Base-by-base conservation (phyloP, 371 early-diverging fungal genomes). In the Funneliformis caledonium region DNA sequence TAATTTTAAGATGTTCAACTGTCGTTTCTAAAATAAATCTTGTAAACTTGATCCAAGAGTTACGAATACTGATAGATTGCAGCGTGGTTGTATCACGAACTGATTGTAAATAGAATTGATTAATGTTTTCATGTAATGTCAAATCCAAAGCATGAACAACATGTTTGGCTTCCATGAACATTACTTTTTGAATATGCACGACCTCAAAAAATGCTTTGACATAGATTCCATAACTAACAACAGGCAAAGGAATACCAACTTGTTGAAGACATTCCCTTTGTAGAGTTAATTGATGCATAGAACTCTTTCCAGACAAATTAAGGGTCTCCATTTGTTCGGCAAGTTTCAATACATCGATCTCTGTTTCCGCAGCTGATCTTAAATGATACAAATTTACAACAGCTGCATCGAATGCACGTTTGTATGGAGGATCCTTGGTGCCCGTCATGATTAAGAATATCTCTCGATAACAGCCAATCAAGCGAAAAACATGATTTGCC, bases 401-500 rank as follows among this genome's bases (percentile, higher is more conserved):
- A 1, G 87, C 83, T 0, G 86, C 83, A 52, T 86, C 87, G 72
- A 80, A 86, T n/a, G 83, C 69, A 19, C 26, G 52, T 72, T 82
- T 86, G 11, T 69, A 37, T 6, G 87, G 86, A 1, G 85, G 85
- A n/a, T 42, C 47, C 10, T 11, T 22, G 2, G 86, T 79, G 4
- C 11, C 31, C 0, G 6, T 14, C 45, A 80, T 48, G 64, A 85
- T 81, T 0, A 7, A 8, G 4, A 16, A 62, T 59, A 84, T 74
- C 0, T 2, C 26, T 5, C 26, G 8, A 31, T 82, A 62, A 16
- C 42, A 47, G 1, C 4, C 5, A 4, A n/a, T n/a, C 16, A 76
- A 45, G 1, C 47, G 37, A 14, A 37, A 2, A 9, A 83, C 48
- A 43, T 81, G 48, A 14, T 81, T 82, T 11, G 1, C 72, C 86